Base-by-base conservation (phyloP, 1,284 basidiomycete genomes). In the Exobasidium rhododendri region DNA sequence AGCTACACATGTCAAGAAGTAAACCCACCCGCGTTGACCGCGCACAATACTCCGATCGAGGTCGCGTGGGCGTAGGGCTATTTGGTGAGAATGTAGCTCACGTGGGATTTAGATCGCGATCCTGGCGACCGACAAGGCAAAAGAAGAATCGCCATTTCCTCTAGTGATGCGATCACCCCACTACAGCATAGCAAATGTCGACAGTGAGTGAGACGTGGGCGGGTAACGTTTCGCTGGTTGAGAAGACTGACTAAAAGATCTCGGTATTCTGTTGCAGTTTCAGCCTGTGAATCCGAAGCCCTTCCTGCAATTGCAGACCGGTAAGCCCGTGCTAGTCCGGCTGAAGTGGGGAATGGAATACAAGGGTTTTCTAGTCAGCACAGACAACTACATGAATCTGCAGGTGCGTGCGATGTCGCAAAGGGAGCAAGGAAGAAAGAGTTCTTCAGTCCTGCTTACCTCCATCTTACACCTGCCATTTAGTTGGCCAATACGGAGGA, bases 301-400 rank as follows among this genome's bases (percentile, higher is more conserved):
- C 6, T 98, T 98, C 83, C 86, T 99, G 75, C 92, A 97, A 83
- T 92, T 96, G 81, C 87, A 97, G 74, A 97, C 94, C 28, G 96
- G 96, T 74, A 97, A 98, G 85, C 89, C 90, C 50, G 92, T 97
- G 55, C 89, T 88, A 75, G 94, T 98, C 63, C 86, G 88, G 65
- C 86, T 99, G 79, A 99, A 99, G 84, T 99, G 96, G 96, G 96
- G 96, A 66, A 85, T 97, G 67, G 94, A 97, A 81, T 98, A 98
- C 85, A 97, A 94, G 84, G 94, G 96, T 53, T 98, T 94, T 83
- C 85, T 99, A 65, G 94, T 98, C 70, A 94, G 91, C 80, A 97
- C 94, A 4, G 96, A 99, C 82, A 91, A 91, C 30, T 99, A 97
- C 83, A 97, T 98, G 94, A 99, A 99, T 82, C 85, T 99, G 58